A percentile compares a stretch with the other conserved stretches of the same genome.
Conservation (phyloP, 1,139 yeast species). For the Nakaseomyces kungkrabaensis region DNA sequence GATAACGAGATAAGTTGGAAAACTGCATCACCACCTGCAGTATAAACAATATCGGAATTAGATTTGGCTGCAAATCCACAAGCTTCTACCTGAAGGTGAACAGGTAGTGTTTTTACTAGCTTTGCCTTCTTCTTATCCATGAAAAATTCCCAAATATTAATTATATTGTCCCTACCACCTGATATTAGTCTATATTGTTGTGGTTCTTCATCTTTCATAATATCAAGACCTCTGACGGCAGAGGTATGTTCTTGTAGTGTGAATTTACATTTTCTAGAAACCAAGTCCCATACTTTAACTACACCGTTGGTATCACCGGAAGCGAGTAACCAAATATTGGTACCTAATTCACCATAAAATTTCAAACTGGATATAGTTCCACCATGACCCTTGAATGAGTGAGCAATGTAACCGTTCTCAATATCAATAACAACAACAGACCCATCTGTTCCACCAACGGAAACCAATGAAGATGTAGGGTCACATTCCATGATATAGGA, state of each 20-base stretch:
- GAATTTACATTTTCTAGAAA: constrained; percentile 58
- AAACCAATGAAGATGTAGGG: constrained; percentile 72
- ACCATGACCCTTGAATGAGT: constrained; percentile 88
- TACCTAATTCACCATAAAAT: constrained; percentile 64
- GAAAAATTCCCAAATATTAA: constrained; percentile 42
- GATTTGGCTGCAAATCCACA: constrained; percentile 44
- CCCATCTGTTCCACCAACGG: constrained; percentile 95
- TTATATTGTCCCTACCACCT: constrained; percentile 83
- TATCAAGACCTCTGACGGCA: constrained; percentile 81
- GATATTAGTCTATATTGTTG: constrained; percentile 51
- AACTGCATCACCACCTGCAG: constrained; percentile 75
- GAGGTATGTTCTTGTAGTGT: constrained; percentile 67
- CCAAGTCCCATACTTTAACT: constrained; percentile 85
- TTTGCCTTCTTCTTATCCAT: constrained; percentile 39
- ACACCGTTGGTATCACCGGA: constrained; percentile 83
- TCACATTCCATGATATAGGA: constrained; percentile 72
- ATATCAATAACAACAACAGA: constrained; percentile 87
- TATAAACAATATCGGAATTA: constrained; percentile 37
- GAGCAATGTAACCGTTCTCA: constrained; percentile 80
- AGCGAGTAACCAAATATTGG: constrained; percentile 67
- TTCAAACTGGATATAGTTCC: constrained; percentile 74
- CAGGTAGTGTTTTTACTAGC: constrained; percentile 58
- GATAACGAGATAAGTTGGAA: constrained; percentile 51
- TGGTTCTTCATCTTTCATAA: constrained; percentile 29
- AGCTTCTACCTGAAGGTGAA: constrained; percentile 70